phyloP scores from a whole-genome alignment of 2,329 filamentous ascomycete genomes.

The Harringtonia aguacate region DNA sequence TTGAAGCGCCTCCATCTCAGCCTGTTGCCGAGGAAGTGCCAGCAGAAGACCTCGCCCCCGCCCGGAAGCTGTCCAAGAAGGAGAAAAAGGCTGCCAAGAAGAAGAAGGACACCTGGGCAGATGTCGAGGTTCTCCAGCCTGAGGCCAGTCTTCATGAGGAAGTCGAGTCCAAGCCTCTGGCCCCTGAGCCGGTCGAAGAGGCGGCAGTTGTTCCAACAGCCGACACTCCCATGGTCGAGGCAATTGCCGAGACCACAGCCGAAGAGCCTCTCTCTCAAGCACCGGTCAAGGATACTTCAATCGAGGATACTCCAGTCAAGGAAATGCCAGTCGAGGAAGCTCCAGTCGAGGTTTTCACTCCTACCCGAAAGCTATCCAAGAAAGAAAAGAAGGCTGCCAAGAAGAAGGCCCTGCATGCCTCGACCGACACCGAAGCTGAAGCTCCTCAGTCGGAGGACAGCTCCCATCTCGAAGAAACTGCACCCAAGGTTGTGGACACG shows the following conservation, averaged over 20 bases:
- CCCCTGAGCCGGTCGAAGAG: too few relatives aligned
- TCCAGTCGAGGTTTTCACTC: background rate
- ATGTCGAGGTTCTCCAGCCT: background rate
- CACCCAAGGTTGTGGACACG: too few relatives aligned
- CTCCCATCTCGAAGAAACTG: too few relatives aligned
- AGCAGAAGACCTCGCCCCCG: background rate
- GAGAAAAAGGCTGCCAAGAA: background rate
- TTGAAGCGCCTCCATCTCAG: too few relatives aligned
- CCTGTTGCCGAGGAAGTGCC: background rate
- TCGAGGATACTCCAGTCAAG: background rate
- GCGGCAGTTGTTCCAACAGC: too few relatives aligned
- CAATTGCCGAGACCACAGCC: too few relatives aligned
- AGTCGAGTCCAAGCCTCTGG: too few relatives aligned
- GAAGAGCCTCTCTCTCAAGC: too few relatives aligned
- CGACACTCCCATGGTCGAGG: too few relatives aligned
- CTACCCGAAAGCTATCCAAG: background rate
- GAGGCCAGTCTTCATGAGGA: background rate
- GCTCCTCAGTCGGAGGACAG: too few relatives aligned
- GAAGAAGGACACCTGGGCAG: background rate
- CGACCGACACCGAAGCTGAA: background rate
- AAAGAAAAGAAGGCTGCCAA: conserved; percentile 1
- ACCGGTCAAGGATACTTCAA: too few relatives aligned
- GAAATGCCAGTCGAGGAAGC: background rate
- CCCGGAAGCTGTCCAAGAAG: conserved; percentile 1
- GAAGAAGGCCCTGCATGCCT: background rate